A percentile compares a stretch with the other conserved stretches of the same genome.
Conservation (phyloP, 2,329 filamentous ascomycete species). For the Colletotrichum horii region DNA sequence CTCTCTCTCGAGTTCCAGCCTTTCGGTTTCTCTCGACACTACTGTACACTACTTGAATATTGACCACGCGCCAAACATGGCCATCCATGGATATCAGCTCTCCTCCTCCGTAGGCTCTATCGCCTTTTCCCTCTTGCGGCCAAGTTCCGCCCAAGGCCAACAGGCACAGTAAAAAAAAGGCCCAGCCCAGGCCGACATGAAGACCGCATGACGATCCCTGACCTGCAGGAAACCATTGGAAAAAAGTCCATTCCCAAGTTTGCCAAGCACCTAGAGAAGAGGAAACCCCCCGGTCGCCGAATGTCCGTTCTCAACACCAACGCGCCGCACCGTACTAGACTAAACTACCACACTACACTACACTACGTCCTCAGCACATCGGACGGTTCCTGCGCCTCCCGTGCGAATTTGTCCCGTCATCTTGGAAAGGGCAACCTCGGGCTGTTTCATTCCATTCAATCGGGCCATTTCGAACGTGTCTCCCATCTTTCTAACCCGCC, state of each 20-base stretch:
- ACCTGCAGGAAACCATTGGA: not conserved
- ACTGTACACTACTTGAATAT: not conserved
- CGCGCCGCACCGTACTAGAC: not conserved
- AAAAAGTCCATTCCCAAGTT: not conserved
- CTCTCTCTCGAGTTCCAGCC: not conserved
- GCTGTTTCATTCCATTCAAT: not conserved
- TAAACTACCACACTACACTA: not conserved
- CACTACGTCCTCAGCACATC: not conserved
- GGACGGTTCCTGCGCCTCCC: not conserved
- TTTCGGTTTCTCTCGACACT: not conserved
- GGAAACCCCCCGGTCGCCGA: not conserved
- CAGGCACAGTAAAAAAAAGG: not conserved
- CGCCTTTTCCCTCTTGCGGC: not conserved
- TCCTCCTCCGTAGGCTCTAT: not conserved
- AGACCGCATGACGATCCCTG: not conserved
- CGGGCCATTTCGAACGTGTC: not conserved
- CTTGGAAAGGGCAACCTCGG: not conserved
- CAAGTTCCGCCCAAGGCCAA: not conserved
- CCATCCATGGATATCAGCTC: not conserved
- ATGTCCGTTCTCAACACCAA: not conserved
- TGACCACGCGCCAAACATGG: not conserved
- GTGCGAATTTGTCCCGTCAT: not conserved
- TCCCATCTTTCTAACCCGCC: not conserved
- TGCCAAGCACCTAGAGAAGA: not conserved
- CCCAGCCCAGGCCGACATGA: not conserved